Evolutionary conservation across 1,139 yeast genomes (phyloP), one percentile per base, ranked within the genome.

Genomic region (Candida gigantensis): DNA sequence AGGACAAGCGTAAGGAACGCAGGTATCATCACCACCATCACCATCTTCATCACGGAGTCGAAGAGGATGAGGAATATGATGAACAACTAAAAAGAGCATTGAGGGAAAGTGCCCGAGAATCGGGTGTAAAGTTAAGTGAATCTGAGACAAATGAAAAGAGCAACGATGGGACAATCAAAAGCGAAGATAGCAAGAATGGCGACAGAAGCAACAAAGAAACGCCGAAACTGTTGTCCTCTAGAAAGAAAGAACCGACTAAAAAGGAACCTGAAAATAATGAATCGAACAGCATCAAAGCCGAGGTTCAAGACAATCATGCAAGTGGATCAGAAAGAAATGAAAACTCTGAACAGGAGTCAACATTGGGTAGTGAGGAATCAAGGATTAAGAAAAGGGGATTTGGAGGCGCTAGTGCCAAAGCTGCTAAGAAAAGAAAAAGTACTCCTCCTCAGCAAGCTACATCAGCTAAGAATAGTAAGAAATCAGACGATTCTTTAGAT

Each of bases 1-100:
- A 79, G 46, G 83, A 77, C 3, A 72, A 85, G 7, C 66, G 94
- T 43, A 89, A 95, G 81, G 97, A 90, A 57, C 73, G 96, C 55
- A 75, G 96, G 49, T 79, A 53, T 30, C 33, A 20, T 20, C 32
- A 30, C 26, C 32, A 29, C 26, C 27, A 24, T 12, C 18, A 23
- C 12, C 6, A n/a, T 7, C 40, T 35, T 19, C 40, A 36, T 24
- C n/a, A n/a, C n/a, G n/a, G n/a, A n/a, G n/a, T n/a, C n/a, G 41
- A 40, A 26, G 40, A 45, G 13, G 81, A 77, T 42, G 81, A 80
- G 18, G 77, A 72, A 17, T 83, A 80, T 50, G 88, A 83, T 49
- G 81, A 76, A 46, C 82, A 80, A 51, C 64, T 84, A 38, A 82
- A 81, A 42, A 72, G 82, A 39, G 90, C 87, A 0, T 64, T 84